Evolutionary conservation across 495 filamentous ascomycete species (phyloP), one percentile per base, ranked within the genome.

Genomic region (Penicillium herquei): DNA sequence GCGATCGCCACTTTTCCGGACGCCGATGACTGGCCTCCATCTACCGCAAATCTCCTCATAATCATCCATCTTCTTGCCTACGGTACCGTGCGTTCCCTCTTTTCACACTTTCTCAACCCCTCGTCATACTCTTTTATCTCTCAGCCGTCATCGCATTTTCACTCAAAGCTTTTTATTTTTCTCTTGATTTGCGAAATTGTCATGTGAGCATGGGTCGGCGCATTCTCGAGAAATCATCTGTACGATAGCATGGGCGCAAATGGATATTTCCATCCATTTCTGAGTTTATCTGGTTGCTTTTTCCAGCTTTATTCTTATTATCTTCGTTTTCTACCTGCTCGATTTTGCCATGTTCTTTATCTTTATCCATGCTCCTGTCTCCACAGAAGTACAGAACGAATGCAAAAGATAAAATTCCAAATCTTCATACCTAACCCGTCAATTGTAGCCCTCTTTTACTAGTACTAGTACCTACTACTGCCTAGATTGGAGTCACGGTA

Each of bases 181-280:
- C 3, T 41, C 17, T 12, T 40, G 11, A 56, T 59, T 45, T 61
- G 49, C 56, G 37, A 63, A 51, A 52, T 45, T 43, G 50, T 42
- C 18, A 58, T 53, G 35, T 35, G 42, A 49, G 56, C 56, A 58
- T 58, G 37, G 56, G 45, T 40, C 39, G 56, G 56, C 56, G 57
- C 47, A 51, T 52, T 32, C 45, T 55, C 57, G 49, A 50, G 44
- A 43, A 44, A 37, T 52, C 44, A 32, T 11, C 30, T 65, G 62
- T 65, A 65, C 52, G 50, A 65, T 59, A 61, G 57, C 57, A 61
- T 64, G 30, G 57, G 21, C 26, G 39, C 44, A 46, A 59, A 62
- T 57, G 55, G 49, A 54, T 56, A 48, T 26, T 26, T 26, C 44
- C 11, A 58, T 49, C 13, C 33, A 37, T 49, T 34, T 32, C 26